Percentiles rank a stretch among this genome's conserved stretches.
Conservation (phyloP, 1,139 yeast species). For the Trichomonascaceae sp. region DNA sequence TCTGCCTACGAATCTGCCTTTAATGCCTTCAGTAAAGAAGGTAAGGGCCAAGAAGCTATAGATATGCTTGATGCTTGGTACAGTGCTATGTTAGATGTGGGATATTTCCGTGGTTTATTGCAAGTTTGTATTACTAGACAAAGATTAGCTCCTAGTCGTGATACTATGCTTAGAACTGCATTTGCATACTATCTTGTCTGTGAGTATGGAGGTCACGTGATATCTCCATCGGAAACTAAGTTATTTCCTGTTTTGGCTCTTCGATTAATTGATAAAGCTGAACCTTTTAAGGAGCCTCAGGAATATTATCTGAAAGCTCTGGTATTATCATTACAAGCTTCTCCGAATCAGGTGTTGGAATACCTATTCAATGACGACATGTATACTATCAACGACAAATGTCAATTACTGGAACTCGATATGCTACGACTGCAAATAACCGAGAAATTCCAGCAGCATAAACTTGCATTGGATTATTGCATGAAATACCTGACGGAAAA, state of each 20-base stretch:
- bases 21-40: slow-evolving; percentile 45
- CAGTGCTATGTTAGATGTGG: slow-evolving; percentile 28
- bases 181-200: slow-evolving; percentile 18
- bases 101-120: slow-evolving; percentile 19
- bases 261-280: slow-evolving; percentile 43
- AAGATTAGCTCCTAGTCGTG: slow-evolving; percentile 27
- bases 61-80: slow-evolving; percentile 35
- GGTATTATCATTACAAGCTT: slow-evolving; percentile 37
- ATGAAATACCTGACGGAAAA: slow-evolving; percentile 20
- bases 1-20: slow-evolving; percentile 27
- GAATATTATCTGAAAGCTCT: slow-evolving; percentile 52
- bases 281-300: slow-evolving; percentile 47
- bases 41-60: slow-evolving; percentile 1
- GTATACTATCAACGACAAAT: slow-evolving; percentile 27
- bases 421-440: slow-evolving; percentile 46
- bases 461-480: slow-evolving; percentile 33
- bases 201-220: background rate
- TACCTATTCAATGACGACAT: slow-evolving; percentile 27
- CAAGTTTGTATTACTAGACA: background rate
- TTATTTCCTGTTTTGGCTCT: slow-evolving; percentile 54
- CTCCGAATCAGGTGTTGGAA: slow-evolving; percentile 29
- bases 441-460: slow-evolving; percentile 39
- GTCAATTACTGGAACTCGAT: slow-evolving; percentile 43
- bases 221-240: slow-evolving; percentile 36
- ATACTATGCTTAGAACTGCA: slow-evolving; percentile 43